A percentile compares a stretch with the other conserved stretches of the same genome.
Conservation (phyloP, 148 eudicot species). For the Dysphania ambrosioides region DNA sequence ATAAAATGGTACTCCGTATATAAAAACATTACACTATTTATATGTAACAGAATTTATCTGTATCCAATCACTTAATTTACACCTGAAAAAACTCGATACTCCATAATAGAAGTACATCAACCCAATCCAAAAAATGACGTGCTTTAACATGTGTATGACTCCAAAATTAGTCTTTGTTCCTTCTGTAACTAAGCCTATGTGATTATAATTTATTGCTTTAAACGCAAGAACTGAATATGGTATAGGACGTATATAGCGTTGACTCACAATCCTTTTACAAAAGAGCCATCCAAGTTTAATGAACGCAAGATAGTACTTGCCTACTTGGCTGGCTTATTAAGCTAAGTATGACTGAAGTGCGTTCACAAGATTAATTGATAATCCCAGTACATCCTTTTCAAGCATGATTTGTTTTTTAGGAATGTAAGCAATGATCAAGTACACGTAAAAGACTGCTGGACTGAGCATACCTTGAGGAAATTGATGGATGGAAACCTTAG, state of each 20-base stretch:
- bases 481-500: conserved; percentile 37
- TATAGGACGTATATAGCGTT: conserved; percentile 1
- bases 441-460: neutral
- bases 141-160: neutral
- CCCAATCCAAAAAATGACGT: neutral
- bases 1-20: no score
- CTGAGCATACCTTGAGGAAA: conserved; percentile 40
- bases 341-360: neutral
- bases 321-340: neutral
- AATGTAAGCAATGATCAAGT: neutral
- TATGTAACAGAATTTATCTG: neutral
- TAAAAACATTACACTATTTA: no score
- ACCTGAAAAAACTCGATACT: neutral
- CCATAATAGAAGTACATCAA: no score
- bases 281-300: neutral
- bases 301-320: neutral
- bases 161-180: no score
- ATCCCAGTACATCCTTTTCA: conserved; percentile 1
- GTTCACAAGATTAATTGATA: neutral
- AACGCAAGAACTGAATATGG: neutral
- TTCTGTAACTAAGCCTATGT: neutral
- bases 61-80: neutral
- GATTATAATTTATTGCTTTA: conserved; percentile 1
- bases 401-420: neutral
- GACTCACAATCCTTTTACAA: neutral